These are phyloP conservation scores for Grifola frondosa DNA, from an alignment of 1,284 basidiomycete genomes.

Conservation along the genomic window DNA sequence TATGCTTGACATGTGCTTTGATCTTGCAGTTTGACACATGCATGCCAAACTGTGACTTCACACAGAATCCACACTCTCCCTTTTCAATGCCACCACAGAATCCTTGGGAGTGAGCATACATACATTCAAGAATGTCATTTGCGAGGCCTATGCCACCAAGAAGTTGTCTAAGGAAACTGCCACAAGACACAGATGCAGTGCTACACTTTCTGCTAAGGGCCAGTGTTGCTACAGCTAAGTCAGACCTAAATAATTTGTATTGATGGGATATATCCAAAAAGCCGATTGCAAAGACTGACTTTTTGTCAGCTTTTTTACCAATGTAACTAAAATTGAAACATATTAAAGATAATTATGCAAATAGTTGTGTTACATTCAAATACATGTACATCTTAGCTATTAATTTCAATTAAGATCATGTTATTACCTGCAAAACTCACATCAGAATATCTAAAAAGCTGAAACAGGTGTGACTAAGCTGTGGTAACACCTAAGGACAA, in stretches of 20 bases:
- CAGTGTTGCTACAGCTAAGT: background rate
- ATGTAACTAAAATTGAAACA: too few relatives aligned
- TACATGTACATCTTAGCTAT: too few relatives aligned
- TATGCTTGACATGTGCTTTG: conserved; percentile 26
- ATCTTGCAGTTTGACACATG: conserved; percentile 27
- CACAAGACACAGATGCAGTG: conserved; percentile 15
- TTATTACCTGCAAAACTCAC: too few relatives aligned
- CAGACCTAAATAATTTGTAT: too few relatives aligned
- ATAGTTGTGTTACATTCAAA: too few relatives aligned
- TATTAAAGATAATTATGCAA: too few relatives aligned
- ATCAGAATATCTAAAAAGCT: too few relatives aligned
- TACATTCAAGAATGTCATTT: conserved; percentile 17
- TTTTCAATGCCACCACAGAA: conserved; percentile 16
- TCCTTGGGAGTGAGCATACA: conserved; percentile 20
- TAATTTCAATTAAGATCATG: too few relatives aligned
- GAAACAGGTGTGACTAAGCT: too few relatives aligned
- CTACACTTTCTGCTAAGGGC: background rate
- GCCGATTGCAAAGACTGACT: too few relatives aligned
- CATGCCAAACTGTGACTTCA: conserved; percentile 33
- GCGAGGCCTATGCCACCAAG: conserved; percentile 13
- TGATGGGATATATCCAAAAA: too few relatives aligned
- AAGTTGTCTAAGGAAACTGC: conserved; percentile 27
- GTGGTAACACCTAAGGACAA: background rate
- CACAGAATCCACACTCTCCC: conserved; percentile 20
- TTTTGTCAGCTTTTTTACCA: too few relatives aligned